phyloP scores from a whole-genome alignment of 225 moss, liverwort and hornwort species.

The Physcomitrium patens region DNA sequence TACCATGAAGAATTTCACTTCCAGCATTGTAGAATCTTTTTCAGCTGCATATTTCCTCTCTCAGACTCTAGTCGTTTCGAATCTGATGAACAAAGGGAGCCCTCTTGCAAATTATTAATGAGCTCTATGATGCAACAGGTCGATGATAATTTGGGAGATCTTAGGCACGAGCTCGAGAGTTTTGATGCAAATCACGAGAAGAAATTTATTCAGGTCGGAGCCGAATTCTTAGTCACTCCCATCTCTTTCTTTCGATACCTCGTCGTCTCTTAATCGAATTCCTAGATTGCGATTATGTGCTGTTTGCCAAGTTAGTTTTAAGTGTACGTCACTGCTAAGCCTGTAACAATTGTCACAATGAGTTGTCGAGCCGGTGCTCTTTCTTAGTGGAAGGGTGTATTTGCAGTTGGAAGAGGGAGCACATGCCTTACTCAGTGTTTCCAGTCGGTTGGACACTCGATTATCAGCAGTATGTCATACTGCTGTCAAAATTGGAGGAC shows the following conservation, averaged over 20 bases:
- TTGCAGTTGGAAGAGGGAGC: conserved; percentile 85
- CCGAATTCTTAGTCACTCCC: background rate
- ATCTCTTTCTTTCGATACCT: conserved; percentile 3
- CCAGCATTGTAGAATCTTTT: background rate
- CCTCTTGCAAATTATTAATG: conserved; percentile 16
- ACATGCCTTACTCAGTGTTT: conserved; percentile 69
- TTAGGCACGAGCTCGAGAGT: conserved; percentile 76
- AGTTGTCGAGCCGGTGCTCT: conserved; percentile 10
- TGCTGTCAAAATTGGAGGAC: conserved; percentile 84
- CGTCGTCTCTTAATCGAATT: background rate
- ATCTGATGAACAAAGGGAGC: background rate
- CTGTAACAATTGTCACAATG: background rate
- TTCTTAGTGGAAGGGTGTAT: conserved; percentile 20
- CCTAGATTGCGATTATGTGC: conserved; percentile 17
- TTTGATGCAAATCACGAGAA: conserved; percentile 75
- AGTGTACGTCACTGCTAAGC: background rate
- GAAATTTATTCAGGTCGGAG: conserved; percentile 76
- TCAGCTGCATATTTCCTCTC: conserved; percentile 8
- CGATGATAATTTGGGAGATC: conserved; percentile 72
- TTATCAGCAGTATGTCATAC: conserved; percentile 89
- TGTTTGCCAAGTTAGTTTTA: conserved; percentile 20
- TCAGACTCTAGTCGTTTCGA: background rate
- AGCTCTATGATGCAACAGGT: conserved; percentile 55
- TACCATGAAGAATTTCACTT: background rate
- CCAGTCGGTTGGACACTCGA: conserved; percentile 85